Evolutionary conservation across 768 basidiomycete genomes (phyloP), one percentile per base, ranked within the genome.

Genomic region (Leccinum barrowsii): DNA sequence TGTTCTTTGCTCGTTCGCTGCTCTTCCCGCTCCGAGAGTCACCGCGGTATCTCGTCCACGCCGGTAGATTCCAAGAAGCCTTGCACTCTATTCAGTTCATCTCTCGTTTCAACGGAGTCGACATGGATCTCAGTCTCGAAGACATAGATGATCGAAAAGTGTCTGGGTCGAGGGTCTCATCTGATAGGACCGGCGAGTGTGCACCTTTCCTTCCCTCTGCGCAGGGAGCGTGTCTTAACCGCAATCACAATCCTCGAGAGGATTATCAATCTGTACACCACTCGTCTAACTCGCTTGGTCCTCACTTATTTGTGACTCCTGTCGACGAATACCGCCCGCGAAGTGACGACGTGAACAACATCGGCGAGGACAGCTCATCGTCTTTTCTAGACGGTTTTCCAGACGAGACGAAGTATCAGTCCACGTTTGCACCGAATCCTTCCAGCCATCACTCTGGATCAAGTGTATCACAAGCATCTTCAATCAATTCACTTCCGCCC

Each of bases 11-110:
- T 13, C 90, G 97, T n/a, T 90, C 95, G 56, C 75, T 89, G 7
- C 86, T 98, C 72, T 97, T 98, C 80, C 85, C 87, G 17, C 76
- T 99, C 6, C 89, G 97, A 71, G 97, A 99, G 74, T 95, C 94
- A 0, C 94, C 97, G 1, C 85, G 94, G 24, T 98, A 87, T 69
- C 87, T 99, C 58, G 93, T 96, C 5, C 87, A 94, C 49, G 87
- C 91, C 0, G 93, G 94, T 12, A 82, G 93, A 47, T 86, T 83
- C 32, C 81, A 85, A 35, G 94, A 97, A 63, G 96, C 95, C 0
- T 74, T 96, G 35, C 83, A 89, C 62, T 86, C 87, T 0, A 80
- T 99, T 0, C 86, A 88, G 64, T 75, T 90, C 63, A 98, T 99
- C 48, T 90, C 91, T 3, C 80, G 80, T 34, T 93, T 90, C 75